A percentile compares a stretch with the other conserved stretches of the same genome.
Evolutionary conservation across 2,329 filamentous ascomycete genomes (phyloP).

Genomic region (Cladophialophora immunda): DNA sequence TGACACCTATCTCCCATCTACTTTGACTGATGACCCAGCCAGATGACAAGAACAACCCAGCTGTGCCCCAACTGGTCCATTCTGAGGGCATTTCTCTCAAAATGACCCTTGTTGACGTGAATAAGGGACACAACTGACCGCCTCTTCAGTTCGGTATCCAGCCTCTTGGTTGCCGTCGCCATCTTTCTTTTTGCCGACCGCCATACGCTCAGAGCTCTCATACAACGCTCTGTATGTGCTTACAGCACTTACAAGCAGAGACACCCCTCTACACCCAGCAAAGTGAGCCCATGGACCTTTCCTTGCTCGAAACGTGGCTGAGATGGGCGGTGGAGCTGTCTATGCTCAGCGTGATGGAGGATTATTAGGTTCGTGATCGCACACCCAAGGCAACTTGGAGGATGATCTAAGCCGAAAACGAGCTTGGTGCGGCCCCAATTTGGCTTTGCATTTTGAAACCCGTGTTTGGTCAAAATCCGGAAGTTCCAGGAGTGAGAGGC

Average conservation of each 20-base stretch:
- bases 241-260: neutral
- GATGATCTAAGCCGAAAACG: constrained; percentile 30
- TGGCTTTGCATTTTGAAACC: constrained; percentile 26
- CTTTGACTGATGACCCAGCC: neutral
- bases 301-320: neutral
- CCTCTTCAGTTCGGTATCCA: neutral
- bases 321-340: neutral
- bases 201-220: neutral
- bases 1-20: neutral
- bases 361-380: constrained; percentile 15
- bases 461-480: neutral
- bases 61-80: neutral
- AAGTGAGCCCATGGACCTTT: neutral
- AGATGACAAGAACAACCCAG: neutral
- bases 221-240: neutral
- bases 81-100: neutral
- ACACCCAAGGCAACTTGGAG: constrained; percentile 21
- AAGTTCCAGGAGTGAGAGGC: neutral
- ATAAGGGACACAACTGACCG: neutral
- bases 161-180: neutral
- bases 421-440: constrained; percentile 34
- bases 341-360: constrained; percentile 2
- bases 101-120: neutral
- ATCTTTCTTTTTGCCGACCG: neutral
- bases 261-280: neutral